Evolutionary conservation across 306 rosid species (phyloP).

Genomic region (Cucurbita ficifolia): DNA sequence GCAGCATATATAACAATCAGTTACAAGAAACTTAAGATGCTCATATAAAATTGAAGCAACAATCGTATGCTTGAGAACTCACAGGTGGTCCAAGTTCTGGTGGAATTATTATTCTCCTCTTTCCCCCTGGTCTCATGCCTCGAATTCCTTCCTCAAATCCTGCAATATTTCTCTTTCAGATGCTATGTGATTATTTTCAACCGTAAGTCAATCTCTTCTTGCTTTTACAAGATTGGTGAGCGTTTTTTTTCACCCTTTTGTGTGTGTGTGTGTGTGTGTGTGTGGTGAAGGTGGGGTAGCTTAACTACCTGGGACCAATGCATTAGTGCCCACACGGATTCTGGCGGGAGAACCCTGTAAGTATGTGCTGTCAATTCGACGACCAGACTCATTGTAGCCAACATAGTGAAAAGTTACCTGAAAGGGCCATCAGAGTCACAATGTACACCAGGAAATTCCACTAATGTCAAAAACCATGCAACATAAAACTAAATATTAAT

Average conservation of each 20-base stretch:
- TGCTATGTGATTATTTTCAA: neutral
- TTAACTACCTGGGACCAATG: slow-evolving; percentile 79
- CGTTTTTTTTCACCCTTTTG: neutral
- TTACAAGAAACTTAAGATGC: neutral
- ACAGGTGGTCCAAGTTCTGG: slow-evolving; percentile 99
- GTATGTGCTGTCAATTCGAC: slow-evolving; percentile 92
- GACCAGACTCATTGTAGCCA: slow-evolving; percentile 94
- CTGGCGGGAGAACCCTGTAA: slow-evolving; percentile 81
- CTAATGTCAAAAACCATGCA: neutral
- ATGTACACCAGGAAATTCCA: neutral
- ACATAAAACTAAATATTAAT: neutral
- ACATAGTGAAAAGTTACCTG: slow-evolving; percentile 83
- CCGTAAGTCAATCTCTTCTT: neutral
- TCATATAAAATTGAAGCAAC: neutral
- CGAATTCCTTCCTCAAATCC: slow-evolving; percentile 96
- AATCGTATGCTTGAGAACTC: slow-evolving; percentile 15
- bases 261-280: neutral
- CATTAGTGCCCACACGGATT: slow-evolving; percentile 84
- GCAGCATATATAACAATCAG: neutral
- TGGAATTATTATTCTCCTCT: slow-evolving; percentile 86
- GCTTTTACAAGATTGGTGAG: neutral
- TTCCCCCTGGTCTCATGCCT: slow-evolving; percentile 89
- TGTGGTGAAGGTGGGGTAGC: neutral
- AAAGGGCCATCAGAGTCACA: slow-evolving; percentile 10
- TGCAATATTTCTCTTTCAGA: slow-evolving; percentile 18